Base-by-base conservation (phyloP, 164 flowering plant genomes). In the Umbilicus rupestris region DNA sequence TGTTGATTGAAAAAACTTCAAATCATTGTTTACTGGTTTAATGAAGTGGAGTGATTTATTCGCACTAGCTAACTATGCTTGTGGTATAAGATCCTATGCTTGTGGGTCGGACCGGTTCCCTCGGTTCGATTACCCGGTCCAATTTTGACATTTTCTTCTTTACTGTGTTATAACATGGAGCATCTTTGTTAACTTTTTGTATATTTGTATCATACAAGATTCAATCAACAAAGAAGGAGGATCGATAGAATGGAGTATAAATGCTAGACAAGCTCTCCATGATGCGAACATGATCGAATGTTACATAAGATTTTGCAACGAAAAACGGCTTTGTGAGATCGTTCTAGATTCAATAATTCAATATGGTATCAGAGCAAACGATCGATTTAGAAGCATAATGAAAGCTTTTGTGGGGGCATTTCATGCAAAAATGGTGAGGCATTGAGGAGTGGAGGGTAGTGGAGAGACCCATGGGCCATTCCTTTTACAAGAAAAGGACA, bases 401-500 rank as follows among this genome's bases (percentile, higher is more conserved):
- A 35, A n/a, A 50, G 47, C 6, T 8, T 2, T 7, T 11, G 58
- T 52, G 31, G 57, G 55, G 66, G 42, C 58, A 71, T 58, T 11
- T 58, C 44, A 59, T 58, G 73, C 63, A 59, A 71, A 66, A n/a
- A 59, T 28, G 33, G 22, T 26, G 20, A 41, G 37, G 50, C 20
- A 39, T 31, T 11, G 33, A 44, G 30, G 33, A 45, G n/a, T 7
- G 66, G 49, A 46, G 68, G 37, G 28, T 29, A 22, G 68, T 46
- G 68, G 33, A 24, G 58, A 47, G 33, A 26, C 42, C 68, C 26
- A n/a, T 37, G 50, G 68, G 57, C 59, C 24, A 14, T 30, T 55
- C 49, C 68, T 47, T 66, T 66, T 66, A n/a, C 26, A 47, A 66
- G 59, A 66, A 66, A 65, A n/a, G 31, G 57, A 65, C 59, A 30